Evolutionary conservation across 2,329 filamentous ascomycete species (phyloP), one percentile per base, ranked within the genome.

Genomic region (Torrubiellomyces zombiae): DNA sequence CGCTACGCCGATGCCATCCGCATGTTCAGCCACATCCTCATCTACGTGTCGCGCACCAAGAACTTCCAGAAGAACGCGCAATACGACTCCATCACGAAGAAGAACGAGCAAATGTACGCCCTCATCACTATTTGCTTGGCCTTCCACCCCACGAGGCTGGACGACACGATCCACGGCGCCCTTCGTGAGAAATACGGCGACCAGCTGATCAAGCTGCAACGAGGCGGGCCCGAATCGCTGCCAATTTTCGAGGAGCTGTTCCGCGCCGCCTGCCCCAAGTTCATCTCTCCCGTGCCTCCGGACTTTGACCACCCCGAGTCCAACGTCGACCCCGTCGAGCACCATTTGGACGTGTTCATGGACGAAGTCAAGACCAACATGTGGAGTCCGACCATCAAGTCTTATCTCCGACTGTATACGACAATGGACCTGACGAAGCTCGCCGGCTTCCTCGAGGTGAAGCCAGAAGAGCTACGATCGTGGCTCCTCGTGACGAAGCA

Each of bases 31-130:
- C 89, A 98, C 69, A 98, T 98, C 56, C 74, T 98, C 43, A 78
- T 98, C 59, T 98, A 95, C 60, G 85, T 98, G 39, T 93, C 83
- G 40, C 70, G 89, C 45, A 98, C 89, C 49, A 98, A 98, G 79
- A 95, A 95, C 68, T 95, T 95, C 74, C 89, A 98, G 61, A 98
- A 95, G 75, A 92, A 85, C 53, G 78, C 80, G 15, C 79, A 93
- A 61, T 95, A 93, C 62, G 89, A 98, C 56, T 91, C 82, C 35
- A 94, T 95, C 56, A 85, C 81, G 45, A 98, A 98, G 78, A 95
- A 95, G 75, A 95, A 93, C 56, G 89, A 98, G 56, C 89, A 98
- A 67, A 95, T 98, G 86, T 94, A 94, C 55, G 89, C 89, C 19
- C 71, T 98, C 39, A 91, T 98, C 43, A 86, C 89, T 55, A 95